A percentile compares a stretch with the other conserved stretches of the same genome.
Conservation (phyloP, 1,284 basidiomycete species). For the Ganoderma meredithae region DNA sequence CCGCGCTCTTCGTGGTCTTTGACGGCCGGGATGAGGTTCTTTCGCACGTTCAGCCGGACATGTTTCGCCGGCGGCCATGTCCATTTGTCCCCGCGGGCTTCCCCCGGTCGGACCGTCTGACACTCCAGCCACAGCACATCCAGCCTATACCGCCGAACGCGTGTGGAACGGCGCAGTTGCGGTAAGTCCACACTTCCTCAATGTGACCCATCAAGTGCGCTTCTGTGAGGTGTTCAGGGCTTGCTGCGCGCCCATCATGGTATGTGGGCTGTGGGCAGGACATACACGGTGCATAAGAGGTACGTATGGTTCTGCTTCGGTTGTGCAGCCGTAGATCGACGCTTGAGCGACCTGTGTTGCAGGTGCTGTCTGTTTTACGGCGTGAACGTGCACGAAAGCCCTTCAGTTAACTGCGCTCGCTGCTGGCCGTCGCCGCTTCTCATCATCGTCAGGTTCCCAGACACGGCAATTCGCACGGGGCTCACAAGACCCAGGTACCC, state of each 20-base stretch:
- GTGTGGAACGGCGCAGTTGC: constrained; percentile 14
- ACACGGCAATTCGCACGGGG: constrained; percentile 24
- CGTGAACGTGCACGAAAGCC: constrained; percentile 1
- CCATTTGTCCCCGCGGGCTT: constrained; percentile 11
- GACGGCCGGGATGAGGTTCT: constrained; percentile 9
- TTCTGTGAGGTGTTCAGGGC: constrained; percentile 21
- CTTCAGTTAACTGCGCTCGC: constrained; percentile 9
- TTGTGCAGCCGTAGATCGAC: constrained; percentile 1
- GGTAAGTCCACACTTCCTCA: constrained; percentile 18
- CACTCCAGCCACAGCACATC: constrained; percentile 6
- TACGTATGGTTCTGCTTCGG: constrained; percentile 14
- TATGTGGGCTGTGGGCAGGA: constrained; percentile 3
- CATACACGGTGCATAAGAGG: background rate
- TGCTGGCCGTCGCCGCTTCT: constrained; percentile 14
- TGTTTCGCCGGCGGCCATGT: constrained; percentile 7
- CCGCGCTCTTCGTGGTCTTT: constrained; percentile 5
- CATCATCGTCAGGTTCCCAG: background rate
- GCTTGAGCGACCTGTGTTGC: constrained; percentile 7
- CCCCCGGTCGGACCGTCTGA: constrained; percentile 16
- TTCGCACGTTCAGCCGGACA: constrained; percentile 19
- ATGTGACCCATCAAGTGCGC: constrained; percentile 8
- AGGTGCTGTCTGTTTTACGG: constrained; percentile 12
- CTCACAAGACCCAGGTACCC: constrained; percentile 29
- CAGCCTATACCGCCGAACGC: background rate
- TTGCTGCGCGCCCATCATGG: constrained; percentile 13